A percentile compares a stretch with the other conserved stretches of the same genome.
These are phyloP conservation scores for Dichomitus squalens DNA, from an alignment of 1,284 basidiomycete genomes.

Conservation along the genomic window DNA sequence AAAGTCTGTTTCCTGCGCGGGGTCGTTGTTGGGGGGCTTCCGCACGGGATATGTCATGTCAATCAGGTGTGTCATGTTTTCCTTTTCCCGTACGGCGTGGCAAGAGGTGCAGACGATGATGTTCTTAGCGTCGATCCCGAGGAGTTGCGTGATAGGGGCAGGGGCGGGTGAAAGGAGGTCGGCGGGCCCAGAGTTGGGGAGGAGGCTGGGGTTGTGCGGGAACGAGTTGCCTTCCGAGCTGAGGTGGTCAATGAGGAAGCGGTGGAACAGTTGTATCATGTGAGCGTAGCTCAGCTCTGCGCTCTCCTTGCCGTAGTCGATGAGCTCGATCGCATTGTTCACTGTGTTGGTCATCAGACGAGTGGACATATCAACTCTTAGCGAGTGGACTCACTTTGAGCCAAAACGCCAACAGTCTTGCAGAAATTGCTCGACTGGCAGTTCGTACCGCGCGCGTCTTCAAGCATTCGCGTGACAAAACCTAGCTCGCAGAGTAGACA, in stretches of 20 bases:
- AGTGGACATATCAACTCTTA: constrained; percentile 25
- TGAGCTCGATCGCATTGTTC: constrained; percentile 84
- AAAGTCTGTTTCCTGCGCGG: constrained; percentile 58
- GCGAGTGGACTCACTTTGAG: constrained; percentile 59
- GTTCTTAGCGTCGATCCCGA: constrained; percentile 79
- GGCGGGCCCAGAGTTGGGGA: constrained; percentile 38
- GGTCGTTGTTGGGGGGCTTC: constrained; percentile 67
- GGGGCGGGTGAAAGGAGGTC: constrained; percentile 43
- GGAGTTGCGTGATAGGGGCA: constrained; percentile 77
- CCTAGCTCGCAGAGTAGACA: constrained; percentile 96
- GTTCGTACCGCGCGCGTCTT: constrained; percentile 92
- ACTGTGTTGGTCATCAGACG: background rate
- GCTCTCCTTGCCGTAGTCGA: constrained; percentile 84
- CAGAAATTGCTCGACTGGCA: constrained; percentile 98
- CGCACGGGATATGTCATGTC: constrained; percentile 85
- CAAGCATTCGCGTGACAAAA: constrained; percentile 94
- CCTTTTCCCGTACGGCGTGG: constrained; percentile 70
- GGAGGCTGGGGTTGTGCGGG: constrained; percentile 58
- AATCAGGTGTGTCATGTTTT: constrained; percentile 78
- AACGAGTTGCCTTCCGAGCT: constrained; percentile 68
- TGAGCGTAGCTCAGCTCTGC: constrained; percentile 78
- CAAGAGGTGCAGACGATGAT: constrained; percentile 79
- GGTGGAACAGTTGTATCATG: constrained; percentile 93
- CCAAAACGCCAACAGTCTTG: constrained; percentile 82
- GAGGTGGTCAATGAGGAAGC: constrained; percentile 87